phyloP scores from a whole-genome alignment of 257 asterid genomes.

The Solanum raphanifolium region DNA sequence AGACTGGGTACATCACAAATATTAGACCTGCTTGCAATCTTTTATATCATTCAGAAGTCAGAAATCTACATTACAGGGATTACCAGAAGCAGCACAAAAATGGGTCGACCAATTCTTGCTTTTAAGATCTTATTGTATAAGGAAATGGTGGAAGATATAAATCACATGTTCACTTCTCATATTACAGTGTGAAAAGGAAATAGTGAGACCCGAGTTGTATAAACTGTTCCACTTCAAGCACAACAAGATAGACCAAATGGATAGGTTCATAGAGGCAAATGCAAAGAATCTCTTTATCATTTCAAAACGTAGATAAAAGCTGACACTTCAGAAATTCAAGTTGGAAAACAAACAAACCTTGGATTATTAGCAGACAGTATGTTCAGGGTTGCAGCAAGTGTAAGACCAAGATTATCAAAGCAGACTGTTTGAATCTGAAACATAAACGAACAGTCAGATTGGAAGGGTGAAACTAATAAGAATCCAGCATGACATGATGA shows the following conservation, averaged over 20 bases:
- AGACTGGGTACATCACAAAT: slow-evolving; percentile 69
- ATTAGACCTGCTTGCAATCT: slow-evolving; percentile 80
- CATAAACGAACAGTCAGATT: slow-evolving; percentile 10
- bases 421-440: slow-evolving; percentile 95
- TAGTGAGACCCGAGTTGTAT: neutral
- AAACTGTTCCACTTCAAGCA: neutral
- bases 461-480: neutral
- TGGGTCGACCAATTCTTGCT: neutral
- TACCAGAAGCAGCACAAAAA: neutral
- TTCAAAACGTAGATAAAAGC: neutral
- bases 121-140: neutral
- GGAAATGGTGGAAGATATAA: neutral
- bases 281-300: neutral
- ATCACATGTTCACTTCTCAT: neutral
- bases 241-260: neutral
- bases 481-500: neutral
- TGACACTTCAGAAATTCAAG: neutral
- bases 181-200: neutral
- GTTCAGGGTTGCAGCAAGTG: slow-evolving; percentile 74
- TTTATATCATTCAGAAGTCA: slow-evolving; percentile 17
- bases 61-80: slow-evolving; percentile 7
- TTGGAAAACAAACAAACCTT: slow-evolving; percentile 33
- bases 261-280: neutral
- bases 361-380: slow-evolving; percentile 48
- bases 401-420: slow-evolving; percentile 88